These are phyloP conservation scores for Exsudoporus frostii DNA, from an alignment of 768 basidiomycete species.

Conservation along the genomic window DNA sequence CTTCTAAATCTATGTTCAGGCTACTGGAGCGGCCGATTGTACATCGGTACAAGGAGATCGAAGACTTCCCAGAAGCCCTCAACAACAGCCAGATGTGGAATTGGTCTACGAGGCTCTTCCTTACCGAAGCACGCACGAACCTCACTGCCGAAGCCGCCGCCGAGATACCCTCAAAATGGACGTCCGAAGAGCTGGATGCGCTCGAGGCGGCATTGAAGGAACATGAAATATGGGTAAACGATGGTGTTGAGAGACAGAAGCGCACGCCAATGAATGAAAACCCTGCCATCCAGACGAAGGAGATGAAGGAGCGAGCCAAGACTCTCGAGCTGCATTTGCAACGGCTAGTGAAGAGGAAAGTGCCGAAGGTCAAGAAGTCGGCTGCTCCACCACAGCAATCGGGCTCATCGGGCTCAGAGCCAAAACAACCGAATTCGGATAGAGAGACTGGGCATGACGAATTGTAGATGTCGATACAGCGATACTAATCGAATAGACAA, in stretches of 20 bases:
- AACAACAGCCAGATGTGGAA: conserved; percentile 85
- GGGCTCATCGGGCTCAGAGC: conserved; percentile 16
- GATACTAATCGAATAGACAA: conserved; percentile 14
- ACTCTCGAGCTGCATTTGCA: conserved; percentile 72
- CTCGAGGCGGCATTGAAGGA: conserved; percentile 77
- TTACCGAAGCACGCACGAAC: conserved; percentile 73
- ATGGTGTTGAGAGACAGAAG: conserved; percentile 81
- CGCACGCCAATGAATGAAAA: conserved; percentile 68
- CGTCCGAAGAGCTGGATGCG: conserved; percentile 75
- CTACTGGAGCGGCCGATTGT: conserved; percentile 77
- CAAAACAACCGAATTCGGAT: conserved; percentile 13
- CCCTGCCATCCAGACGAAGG: conserved; percentile 80
- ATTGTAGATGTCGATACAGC: conserved; percentile 19
- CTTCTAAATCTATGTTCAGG: conserved; percentile 38
- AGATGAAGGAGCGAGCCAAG: conserved; percentile 83
- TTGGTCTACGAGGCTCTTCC: conserved; percentile 86
- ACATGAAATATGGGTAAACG: conserved; percentile 81
- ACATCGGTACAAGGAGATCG: conserved; percentile 85
- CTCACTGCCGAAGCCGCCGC: conserved; percentile 60
- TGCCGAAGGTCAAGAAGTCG: conserved; percentile 57
- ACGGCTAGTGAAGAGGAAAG: conserved; percentile 64
- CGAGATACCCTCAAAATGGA: conserved; percentile 75
- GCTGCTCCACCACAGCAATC: conserved; percentile 22
- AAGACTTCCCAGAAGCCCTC: conserved; percentile 78
- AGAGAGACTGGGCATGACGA: conserved; percentile 29